Base-by-base conservation (phyloP, 768 basidiomycete genomes). In the Antrodiella citrinella region DNA sequence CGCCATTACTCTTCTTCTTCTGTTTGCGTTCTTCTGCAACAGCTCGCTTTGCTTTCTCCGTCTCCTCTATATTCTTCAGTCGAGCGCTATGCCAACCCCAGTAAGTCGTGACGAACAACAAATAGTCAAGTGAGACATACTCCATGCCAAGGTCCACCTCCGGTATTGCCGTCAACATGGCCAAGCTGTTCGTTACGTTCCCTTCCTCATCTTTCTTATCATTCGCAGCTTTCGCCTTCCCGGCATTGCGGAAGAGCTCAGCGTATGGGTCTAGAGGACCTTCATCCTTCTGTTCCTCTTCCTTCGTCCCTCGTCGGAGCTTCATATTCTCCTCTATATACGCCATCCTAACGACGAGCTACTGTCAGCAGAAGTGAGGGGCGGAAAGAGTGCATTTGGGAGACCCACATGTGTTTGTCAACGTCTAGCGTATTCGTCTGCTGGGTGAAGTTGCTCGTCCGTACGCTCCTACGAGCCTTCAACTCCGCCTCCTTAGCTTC, bases 91-190 rank as follows among this genome's bases (percentile, higher is more conserved):
- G 45, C 41, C 44, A 44, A 51, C 21, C n/a, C n/a, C n/a, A n/a
- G n/a, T 15, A 30, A 21, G 23, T 18, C 18, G 24, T 12, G 41
- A 50, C 21, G 38, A 38, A 12, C 22, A 2, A 2, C 20, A 52
- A 3, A 15, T 4, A 11, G 18, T 15, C 30, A 43, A 19, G 22
- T 10, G n/a, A 51, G 4, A 82, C 91, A 58, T 58, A 97, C 94
- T 99, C 93, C 86, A 98, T 96, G 50, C 96, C 96, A 3, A 99
- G 75, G 66, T 99, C 95, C 7, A 98, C 92, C 63, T 98, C 96
- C 0, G 95, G 96, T 59, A 99, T 98, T 26, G 91, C 92, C 13
- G 94, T 97, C 49, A 99, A 74, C 96, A 98, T 99, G 3, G 90
- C 82, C 66, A 95, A 61, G 57, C 89, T 92, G 55, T 91, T 92